Evolutionary conservation across 176 grass and related monocot genomes (phyloP).

Genomic region (Rhynchospora breviuscula): DNA sequence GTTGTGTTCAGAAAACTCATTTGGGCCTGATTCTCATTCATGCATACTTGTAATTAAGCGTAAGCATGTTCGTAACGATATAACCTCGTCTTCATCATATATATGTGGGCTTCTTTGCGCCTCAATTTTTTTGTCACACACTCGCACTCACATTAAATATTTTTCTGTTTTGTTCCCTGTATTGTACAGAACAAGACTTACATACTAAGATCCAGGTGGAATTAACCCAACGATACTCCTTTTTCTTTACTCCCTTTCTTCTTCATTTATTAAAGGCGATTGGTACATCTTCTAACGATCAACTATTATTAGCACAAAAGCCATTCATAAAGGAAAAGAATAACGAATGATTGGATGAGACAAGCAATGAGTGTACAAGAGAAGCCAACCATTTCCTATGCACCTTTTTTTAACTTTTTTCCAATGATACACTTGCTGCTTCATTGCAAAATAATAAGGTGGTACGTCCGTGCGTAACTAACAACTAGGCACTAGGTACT

Average conservation of each 20-base stretch:
- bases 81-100: not conserved
- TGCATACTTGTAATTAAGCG: not conserved
- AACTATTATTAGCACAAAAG: not conserved
- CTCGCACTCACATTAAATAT: not conserved
- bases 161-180: not conserved
- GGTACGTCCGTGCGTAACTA: not conserved
- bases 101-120: not conserved
- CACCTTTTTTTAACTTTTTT: not conserved
- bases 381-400: not conserved
- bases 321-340: not conserved
- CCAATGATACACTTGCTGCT: not conserved
- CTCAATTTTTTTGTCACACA: not conserved
- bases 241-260: not conserved
- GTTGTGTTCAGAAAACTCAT: not conserved
- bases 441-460: not conserved
- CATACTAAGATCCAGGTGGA: not conserved
- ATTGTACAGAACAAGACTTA: not conserved
- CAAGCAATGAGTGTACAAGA: conserved; percentile 5
- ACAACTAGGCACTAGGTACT: not conserved
- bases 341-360: conserved; percentile 9
- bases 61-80: not conserved
- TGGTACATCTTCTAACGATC: not conserved
- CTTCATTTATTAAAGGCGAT: not conserved
- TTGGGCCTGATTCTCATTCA: not conserved
- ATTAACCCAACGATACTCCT: not conserved